Percentiles rank a stretch among this genome's conserved stretches.
Conservation (phyloP, 176 grass and related monocot species). For the Cenchrus americanus region DNA sequence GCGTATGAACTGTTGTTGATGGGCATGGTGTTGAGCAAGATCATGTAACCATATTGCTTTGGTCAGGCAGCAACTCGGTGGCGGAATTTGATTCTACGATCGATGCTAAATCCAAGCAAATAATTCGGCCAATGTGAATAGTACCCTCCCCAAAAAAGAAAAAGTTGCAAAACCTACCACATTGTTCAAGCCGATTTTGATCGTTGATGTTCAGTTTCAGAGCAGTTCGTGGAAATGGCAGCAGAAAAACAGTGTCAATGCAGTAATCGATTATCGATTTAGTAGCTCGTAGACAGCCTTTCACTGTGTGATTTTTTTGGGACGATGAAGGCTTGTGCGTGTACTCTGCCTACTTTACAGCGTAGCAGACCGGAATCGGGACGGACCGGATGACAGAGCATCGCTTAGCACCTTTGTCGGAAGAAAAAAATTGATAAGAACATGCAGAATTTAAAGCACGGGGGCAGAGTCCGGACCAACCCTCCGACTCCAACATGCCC, state of each 20-base stretch:
- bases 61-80: not conserved
- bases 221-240: no score
- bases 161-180: not conserved
- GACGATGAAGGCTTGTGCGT: not conserved
- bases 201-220: not conserved
- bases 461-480: not conserved
- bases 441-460: not conserved
- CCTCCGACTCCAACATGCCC: not conserved
- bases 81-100: not conserved
- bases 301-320: not conserved
- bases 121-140: not conserved
- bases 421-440: not conserved
- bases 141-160: not conserved
- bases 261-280: not conserved
- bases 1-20: not conserved
- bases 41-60: no score
- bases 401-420: not conserved
- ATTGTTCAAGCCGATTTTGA: not conserved
- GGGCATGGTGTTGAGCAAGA: not conserved
- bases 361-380: not conserved
- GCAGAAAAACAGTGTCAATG: no score
- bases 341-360: slow-evolving; percentile 25
- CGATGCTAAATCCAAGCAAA: not conserved
- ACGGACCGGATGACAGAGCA: not conserved
- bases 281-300: not conserved